Conservation (phyloP, 2,329 filamentous ascomycete genomes). For the Arthrinium puccinioides region DNA sequence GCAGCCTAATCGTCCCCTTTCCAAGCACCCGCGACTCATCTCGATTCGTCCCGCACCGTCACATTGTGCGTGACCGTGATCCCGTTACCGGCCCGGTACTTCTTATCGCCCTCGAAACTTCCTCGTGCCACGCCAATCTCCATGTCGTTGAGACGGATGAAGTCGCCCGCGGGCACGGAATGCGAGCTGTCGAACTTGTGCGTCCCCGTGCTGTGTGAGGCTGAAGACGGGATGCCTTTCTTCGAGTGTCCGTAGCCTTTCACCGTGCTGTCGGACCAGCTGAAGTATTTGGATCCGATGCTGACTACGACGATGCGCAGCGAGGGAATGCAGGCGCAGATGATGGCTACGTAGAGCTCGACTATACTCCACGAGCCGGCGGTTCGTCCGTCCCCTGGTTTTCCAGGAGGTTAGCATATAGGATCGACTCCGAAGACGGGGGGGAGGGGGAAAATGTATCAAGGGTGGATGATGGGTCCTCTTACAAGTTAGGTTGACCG, state of each 20-base stretch:
- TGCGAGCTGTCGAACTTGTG: background rate
- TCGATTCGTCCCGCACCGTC: too few species aligned
- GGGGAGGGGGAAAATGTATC: background rate
- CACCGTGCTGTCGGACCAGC: background rate
- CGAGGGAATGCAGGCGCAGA: slow-evolving; percentile 34
- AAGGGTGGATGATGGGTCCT: background rate
- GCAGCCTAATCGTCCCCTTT: too few species aligned
- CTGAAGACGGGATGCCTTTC: background rate
- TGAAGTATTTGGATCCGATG: slow-evolving; percentile 2
- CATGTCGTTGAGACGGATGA: slow-evolving; percentile 1
- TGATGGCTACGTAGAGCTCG: slow-evolving; percentile 32
- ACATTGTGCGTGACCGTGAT: too few species aligned
- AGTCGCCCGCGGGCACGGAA: background rate
- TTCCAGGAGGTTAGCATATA: slow-evolving; percentile 12
- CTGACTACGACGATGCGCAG: slow-evolving; percentile 15
- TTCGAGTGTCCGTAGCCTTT: background rate
- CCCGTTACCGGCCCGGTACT: too few species aligned
- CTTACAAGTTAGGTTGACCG: slow-evolving; percentile 28
- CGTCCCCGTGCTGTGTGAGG: background rate
- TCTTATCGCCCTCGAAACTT: too few species aligned
- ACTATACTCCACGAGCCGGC: slow-evolving; percentile 32
- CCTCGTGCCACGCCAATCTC: too few species aligned
- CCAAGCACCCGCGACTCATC: too few species aligned
- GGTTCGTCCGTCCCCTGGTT: slow-evolving; percentile 16
- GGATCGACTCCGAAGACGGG: background rate